Evolutionary conservation across 352 stramenopile species (phyloP), one percentile per base, ranked within the genome.

Genomic region (Phytophthora quininea): DNA sequence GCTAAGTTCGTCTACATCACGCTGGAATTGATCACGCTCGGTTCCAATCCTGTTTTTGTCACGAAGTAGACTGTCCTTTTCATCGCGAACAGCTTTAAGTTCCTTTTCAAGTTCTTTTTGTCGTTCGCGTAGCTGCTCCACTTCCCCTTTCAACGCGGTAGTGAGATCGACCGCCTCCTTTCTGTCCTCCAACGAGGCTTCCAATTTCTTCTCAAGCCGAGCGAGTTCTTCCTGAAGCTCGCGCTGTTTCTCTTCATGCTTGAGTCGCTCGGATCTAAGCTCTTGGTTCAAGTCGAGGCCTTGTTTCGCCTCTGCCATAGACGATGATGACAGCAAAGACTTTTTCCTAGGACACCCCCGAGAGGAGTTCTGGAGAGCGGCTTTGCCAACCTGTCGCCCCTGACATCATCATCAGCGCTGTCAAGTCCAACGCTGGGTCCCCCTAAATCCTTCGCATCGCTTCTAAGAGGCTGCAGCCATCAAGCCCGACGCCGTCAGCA

Each of bases 231-330:
- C 55, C 19, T 79, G 69, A 14, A 93, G 59, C 12, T 88, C 78
- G 3, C 75, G 58, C 6, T 89, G 54, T 54, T 76, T 77, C 3
- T 54, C 32, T n/a, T 87, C 74, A 35, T 89, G 67, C 6, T 79
- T 80, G 0, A 66, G 42, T 37, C 77, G 50, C 33, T 90, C 82
- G 2, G 68, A 70, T 11, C 80, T 73, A 3, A 84, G 56, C 30
- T 90, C 78, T 27, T 74, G 66, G 8, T 91, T 80, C 11, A 91
- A 60, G n/a, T 92, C 83, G 42, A 84, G 75, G 77, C 85, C 52
- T 88, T 89, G 32, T 77, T 29, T 88, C 76, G 4, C 54, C 56
- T 75, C 76, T 0, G 59, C 51, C 1, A 76, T 32, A 2, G 73
- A 63, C 12, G 72, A 19, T 38, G 69, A 67, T 1, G 71, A 71